Evolutionary conservation across 768 basidiomycete species (phyloP).

Genomic region (Asterophora lycoperdoides): DNA sequence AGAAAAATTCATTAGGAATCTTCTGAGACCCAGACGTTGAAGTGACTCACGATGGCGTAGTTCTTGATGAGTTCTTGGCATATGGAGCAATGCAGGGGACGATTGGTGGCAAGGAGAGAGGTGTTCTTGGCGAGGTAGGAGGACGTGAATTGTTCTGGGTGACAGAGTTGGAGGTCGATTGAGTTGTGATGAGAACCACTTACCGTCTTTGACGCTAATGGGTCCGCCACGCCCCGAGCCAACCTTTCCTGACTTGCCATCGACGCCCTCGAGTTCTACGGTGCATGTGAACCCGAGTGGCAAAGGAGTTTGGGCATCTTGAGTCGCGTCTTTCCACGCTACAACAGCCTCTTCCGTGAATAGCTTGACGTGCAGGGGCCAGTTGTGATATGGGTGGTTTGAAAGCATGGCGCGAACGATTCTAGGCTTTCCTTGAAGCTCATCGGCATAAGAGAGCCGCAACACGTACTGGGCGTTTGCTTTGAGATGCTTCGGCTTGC

Average conservation of each 20-base stretch:
- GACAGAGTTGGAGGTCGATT: neutral
- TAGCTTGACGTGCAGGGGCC: conserved; percentile 73
- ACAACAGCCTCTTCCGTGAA: conserved; percentile 62
- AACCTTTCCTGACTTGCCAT: conserved; percentile 52
- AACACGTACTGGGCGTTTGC: conserved; percentile 43
- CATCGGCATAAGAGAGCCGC: neutral
- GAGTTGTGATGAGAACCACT: conserved; percentile 8
- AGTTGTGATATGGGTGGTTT: conserved; percentile 61
- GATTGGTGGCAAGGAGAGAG: conserved; percentile 33
- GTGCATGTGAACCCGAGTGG: conserved; percentile 49
- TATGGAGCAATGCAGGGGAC: conserved; percentile 39
- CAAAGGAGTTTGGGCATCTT: conserved; percentile 26
- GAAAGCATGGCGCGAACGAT: conserved; percentile 61
- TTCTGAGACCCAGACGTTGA: too few relatives aligned
- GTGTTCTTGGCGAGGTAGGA: conserved; percentile 46
- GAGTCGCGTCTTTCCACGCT: conserved; percentile 42
- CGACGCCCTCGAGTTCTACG: conserved; percentile 64
- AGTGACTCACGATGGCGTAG: conserved; percentile 37
- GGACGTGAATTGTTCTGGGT: conserved; percentile 44
- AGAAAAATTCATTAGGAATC: neutral
- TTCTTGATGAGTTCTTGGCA: conserved; percentile 39
- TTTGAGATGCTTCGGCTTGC: conserved; percentile 33
- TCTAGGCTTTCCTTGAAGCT: conserved; percentile 25
- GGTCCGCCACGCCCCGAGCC: conserved; percentile 55
- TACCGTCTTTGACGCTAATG: conserved; percentile 57